Conservation (phyloP, 331 rosid species). For the Erythrophleum ivorense region DNA sequence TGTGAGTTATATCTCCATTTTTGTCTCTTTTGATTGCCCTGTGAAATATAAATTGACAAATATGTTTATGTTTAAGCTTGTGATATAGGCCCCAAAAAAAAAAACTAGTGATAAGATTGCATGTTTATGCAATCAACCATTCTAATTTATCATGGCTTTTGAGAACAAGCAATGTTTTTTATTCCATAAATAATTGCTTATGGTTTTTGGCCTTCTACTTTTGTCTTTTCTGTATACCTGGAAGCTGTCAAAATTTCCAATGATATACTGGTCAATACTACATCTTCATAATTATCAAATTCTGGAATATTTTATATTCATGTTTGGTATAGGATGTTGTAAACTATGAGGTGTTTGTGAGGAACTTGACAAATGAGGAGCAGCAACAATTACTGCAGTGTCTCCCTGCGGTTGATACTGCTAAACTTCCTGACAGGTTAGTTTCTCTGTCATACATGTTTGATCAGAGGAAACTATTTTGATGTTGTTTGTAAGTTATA, state of each 20-base stretch:
- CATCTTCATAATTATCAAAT: slow-evolving; percentile 24
- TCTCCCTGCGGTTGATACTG: slow-evolving; percentile 74
- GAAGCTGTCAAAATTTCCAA: not conserved
- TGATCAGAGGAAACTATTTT: slow-evolving; percentile 30
- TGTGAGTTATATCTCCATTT: slow-evolving; percentile 62
- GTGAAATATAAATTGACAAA: not conserved
- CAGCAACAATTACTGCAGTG: slow-evolving; percentile 76
- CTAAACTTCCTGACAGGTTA: slow-evolving; percentile 73
- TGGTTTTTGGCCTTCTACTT: slow-evolving; percentile 12
- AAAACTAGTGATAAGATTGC: slow-evolving; percentile 13
- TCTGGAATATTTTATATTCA: slow-evolving; percentile 31
- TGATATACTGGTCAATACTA: not conserved
- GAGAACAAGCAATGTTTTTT: not conserved
- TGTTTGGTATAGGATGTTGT: slow-evolving; percentile 70
- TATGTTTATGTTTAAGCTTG: slow-evolving; percentile 9
- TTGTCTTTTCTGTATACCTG: slow-evolving; percentile 22
- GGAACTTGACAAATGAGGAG: slow-evolving; percentile 82
- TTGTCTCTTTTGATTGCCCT: slow-evolving; percentile 26
- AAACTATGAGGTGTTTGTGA: slow-evolving; percentile 74
- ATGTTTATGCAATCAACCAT: not conserved
- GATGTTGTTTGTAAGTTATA: slow-evolving; percentile 11
- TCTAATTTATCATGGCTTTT: not conserved
- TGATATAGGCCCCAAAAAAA: not conserved
- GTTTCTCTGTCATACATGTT: slow-evolving; percentile 41
- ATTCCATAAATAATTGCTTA: slow-evolving; percentile 15